These are phyloP conservation scores for Camelina neglecta DNA, from an alignment of 345 rosid genomes.

Conservation along the genomic window DNA sequence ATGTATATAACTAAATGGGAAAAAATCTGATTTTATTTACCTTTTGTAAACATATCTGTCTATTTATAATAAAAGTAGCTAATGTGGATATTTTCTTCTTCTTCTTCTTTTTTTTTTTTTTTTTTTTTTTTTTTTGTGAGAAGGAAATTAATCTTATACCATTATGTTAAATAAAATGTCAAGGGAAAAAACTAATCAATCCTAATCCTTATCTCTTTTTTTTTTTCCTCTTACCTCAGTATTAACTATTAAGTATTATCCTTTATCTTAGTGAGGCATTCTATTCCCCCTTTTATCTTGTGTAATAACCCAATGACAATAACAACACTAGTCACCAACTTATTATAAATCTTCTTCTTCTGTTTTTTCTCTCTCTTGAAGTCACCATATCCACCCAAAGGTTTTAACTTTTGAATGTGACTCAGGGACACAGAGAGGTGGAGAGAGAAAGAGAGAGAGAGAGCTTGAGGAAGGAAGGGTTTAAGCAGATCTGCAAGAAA, in stretches of 20 bases:
- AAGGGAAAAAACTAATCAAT: background rate
- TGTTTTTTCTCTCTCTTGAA: constrained; percentile 42
- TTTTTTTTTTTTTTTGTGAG: background rate
- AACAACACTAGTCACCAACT: constrained; percentile 41
- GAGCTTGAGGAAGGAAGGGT: constrained; percentile 35
- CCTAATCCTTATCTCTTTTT: background rate
- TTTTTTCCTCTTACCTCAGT: background rate
- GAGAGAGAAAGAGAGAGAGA: constrained; percentile 6
- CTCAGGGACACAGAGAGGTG: background rate
- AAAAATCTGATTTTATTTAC: background rate
- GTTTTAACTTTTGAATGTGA: constrained; percentile 39
- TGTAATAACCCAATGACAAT: constrained; percentile 38
- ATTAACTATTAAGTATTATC: too few species aligned
- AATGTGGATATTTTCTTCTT: constrained; percentile 11
- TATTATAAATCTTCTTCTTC: constrained; percentile 39
- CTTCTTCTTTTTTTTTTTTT: too few species aligned
- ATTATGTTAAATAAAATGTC: background rate
- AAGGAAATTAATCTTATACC: background rate
- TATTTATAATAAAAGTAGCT: background rate
- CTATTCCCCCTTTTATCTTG: constrained; percentile 20
- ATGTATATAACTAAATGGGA: background rate
- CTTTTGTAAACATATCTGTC: background rate
- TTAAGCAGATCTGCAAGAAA: constrained; percentile 45
- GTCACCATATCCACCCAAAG: constrained; percentile 29
- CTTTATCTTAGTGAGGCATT: background rate